Percentiles rank a stretch among this genome's conserved stretches.
Evolutionary conservation across 192 early-diverging fungal genomes (phyloP).

Genomic region (Fimicolochytrium jonesii): DNA sequence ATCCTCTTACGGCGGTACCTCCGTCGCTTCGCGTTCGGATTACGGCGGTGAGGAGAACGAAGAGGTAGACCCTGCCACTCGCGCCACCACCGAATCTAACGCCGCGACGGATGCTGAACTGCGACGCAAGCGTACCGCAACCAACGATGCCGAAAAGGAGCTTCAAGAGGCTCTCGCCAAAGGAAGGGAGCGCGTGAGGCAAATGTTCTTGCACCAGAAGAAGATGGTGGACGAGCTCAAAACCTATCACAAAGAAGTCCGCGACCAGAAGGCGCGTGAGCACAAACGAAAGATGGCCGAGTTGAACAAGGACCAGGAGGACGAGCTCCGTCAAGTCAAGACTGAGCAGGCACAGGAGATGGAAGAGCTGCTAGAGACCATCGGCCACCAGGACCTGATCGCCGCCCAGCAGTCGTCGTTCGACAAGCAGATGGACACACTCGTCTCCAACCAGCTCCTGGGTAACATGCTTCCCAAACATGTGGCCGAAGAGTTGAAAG

Average conservation of each 20-base stretch:
- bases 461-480: slow-evolving; percentile 34
- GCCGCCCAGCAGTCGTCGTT: slow-evolving; percentile 13
- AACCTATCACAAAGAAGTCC: slow-evolving; percentile 9
- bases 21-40: not conserved
- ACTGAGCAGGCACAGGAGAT: slow-evolving; percentile 33
- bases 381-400: slow-evolving; percentile 19
- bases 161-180: slow-evolving; percentile 15
- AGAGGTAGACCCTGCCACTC: not conserved
- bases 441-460: slow-evolving; percentile 29
- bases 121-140: slow-evolving; percentile 10
- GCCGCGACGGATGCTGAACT: slow-evolving; percentile 5
- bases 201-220: slow-evolving; percentile 4
- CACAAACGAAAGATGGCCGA: slow-evolving; percentile 29
- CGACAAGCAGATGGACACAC: slow-evolving; percentile 29
- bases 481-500: slow-evolving; percentile 29
- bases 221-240: slow-evolving; percentile 23
- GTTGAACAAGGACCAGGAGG: slow-evolving; percentile 24
- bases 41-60: not conserved
- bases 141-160: slow-evolving; percentile 14
- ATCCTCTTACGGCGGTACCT: slow-evolving; percentile 8
- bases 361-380: slow-evolving; percentile 23
- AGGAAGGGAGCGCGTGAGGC: slow-evolving; percentile 17
- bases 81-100: slow-evolving; percentile 11
- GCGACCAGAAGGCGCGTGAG: slow-evolving; percentile 21
- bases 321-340: slow-evolving; percentile 22